Base-by-base conservation (phyloP, 306 rosid genomes). In the Elaeagnus macrophylla region DNA sequence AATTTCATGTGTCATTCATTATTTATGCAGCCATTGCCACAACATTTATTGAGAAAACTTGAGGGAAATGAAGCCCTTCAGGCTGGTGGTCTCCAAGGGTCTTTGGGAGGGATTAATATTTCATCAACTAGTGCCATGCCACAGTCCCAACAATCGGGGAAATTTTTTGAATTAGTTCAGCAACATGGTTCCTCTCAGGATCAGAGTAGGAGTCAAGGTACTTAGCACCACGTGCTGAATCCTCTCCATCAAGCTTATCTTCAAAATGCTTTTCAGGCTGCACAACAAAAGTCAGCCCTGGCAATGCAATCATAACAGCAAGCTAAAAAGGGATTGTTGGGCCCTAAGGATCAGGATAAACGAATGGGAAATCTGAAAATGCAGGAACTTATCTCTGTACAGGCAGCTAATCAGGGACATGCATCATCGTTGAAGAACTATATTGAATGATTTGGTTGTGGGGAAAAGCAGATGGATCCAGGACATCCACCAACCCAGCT, bases 41-140 rank as follows among this genome's bases (percentile, higher is more conserved):
- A 83, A 39, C 95, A 86, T 53, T 75, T 81, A 49, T 82, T 80
- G 43, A 78, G 96, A 77, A 86, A 82, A 71, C 71, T 94, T 64
- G 97, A 86, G 75, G 96, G 94, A 62, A 84, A 68, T 54, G 97
- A 91, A 77, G 65, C 91, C 60, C 67, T 74, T 68, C 96, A 81
- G 64, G 79, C 88, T 53, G 84, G 78, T 32, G 60, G 77, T 77
- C 62, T 72, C 72, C 97, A 79, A 66, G 97, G 97, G 60, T 67
- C 61, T 55, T 60, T 70, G 72, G 86, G 74, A 48, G 73, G 67
- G 48, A 73, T 73, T 70, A 81, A 76, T 71, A 83, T 81, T 52
- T 66, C 88, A 53, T 62, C 94, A 60, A 77, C 95, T 3, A 72
- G 65, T 60, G 72, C 88, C 37, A 78, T 73, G 76, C 95, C 76